Conservation (phyloP, 2,329 filamentous ascomycete genomes). For the Beauveria sp. region DNA sequence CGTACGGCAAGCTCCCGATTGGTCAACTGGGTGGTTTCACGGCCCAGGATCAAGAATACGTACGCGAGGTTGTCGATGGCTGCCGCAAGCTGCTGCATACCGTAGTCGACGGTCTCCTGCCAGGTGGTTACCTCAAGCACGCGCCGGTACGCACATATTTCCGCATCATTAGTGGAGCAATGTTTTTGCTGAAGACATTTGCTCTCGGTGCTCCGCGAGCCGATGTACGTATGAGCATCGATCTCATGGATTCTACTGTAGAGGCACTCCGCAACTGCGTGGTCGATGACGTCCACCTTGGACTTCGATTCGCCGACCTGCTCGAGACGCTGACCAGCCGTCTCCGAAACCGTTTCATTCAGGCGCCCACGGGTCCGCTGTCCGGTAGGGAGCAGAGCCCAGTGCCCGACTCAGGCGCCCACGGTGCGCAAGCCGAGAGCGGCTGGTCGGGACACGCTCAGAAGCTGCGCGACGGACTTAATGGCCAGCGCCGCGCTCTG, state of each 20-base stretch:
- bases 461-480: slow-evolving; percentile 32
- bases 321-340: slow-evolving; percentile 71
- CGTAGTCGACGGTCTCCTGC: slow-evolving; percentile 68
- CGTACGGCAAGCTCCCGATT: slow-evolving; percentile 56
- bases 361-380: slow-evolving; percentile 43
- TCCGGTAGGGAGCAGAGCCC: slow-evolving; percentile 36
- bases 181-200: slow-evolving; percentile 80
- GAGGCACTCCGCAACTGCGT: slow-evolving; percentile 68
- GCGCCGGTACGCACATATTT: slow-evolving; percentile 80
- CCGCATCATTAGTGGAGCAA: slow-evolving; percentile 75
- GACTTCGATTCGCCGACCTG: slow-evolving; percentile 75
- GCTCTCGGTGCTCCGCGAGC: slow-evolving; percentile 71
- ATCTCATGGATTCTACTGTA: slow-evolving; percentile 67
- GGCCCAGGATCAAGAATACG: slow-evolving; percentile 61
- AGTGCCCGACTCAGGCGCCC: slow-evolving; percentile 23
- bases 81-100: slow-evolving; percentile 68
- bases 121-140: slow-evolving; percentile 70
- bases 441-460: slow-evolving; percentile 29
- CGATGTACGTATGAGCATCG: slow-evolving; percentile 68
- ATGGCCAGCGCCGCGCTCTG: slow-evolving; percentile 27
- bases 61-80: slow-evolving; percentile 69
- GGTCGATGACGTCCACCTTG: slow-evolving; percentile 77
- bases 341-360: slow-evolving; percentile 67
- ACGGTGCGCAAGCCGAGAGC: slow-evolving; percentile 15
- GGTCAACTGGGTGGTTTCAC: slow-evolving; percentile 58